Conservation (phyloP, 208 protist species). For the Giardia duodenalis region DNA sequence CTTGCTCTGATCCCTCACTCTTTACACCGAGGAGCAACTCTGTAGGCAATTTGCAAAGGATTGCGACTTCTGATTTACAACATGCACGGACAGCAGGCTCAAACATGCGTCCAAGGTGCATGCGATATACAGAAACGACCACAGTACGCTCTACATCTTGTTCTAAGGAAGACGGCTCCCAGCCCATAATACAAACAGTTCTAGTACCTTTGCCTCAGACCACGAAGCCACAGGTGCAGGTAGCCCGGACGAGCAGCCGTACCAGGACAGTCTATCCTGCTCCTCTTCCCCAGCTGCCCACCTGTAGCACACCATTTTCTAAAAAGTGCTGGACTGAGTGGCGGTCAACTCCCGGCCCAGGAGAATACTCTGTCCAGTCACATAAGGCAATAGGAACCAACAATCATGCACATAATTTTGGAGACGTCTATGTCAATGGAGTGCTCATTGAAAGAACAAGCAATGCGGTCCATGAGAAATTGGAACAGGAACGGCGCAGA, state of each 20-base stretch:
- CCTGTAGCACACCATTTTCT: not conserved
- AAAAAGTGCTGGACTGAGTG: not conserved
- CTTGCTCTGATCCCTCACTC: no score
- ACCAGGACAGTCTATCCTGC: not conserved
- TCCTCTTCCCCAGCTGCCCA: not conserved
- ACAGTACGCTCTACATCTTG: not conserved
- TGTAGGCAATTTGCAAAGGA: no score
- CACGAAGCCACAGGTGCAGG: not conserved
- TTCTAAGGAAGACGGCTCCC: not conserved
- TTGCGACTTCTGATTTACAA: no score
- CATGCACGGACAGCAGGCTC: no score
- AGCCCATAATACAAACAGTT: not conserved
- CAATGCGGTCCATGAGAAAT: not conserved
- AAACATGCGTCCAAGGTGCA: no score
- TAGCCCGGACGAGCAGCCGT: not conserved
- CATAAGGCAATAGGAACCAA: not conserved
- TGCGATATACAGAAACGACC: no score
- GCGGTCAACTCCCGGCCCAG: not conserved
- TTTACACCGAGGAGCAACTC: no score
- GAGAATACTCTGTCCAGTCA: not conserved
- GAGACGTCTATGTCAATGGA: not conserved
- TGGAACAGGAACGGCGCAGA: not conserved
- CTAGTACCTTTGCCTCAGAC: not conserved
- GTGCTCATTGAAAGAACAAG: not conserved
- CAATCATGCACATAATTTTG: not conserved